Base-by-base conservation (phyloP, 2,329 filamentous ascomycete genomes). In the Fusarium buxicola region DNA sequence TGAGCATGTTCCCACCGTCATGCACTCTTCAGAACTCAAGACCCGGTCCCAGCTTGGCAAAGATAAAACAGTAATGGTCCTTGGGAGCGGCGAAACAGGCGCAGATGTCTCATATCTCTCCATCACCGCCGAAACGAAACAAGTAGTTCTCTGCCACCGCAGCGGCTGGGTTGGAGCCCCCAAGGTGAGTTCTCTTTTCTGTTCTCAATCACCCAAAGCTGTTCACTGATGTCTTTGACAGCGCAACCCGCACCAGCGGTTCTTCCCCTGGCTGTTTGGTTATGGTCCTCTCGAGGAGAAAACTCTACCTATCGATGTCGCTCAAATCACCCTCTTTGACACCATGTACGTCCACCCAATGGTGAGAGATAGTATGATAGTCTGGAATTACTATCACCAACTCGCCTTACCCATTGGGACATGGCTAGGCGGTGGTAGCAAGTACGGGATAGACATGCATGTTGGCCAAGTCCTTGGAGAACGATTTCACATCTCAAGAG, bases 1-100 rank as follows among this genome's bases (percentile, higher is more conserved):
- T 0, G 25, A 48, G 2, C 10, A 62, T 5, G 34, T 60, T 2
- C 28, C 50, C 1, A 15, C 40, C 13, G 70, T 79, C 0, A 65
- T 81, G n/a, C 80, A 82, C 58, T 81, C 80, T 10, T 80, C 78
- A 1, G 49, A 75, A 24, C 72, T 82, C 66, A 81, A 82, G 65
- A 58, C 43, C 3, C 70, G 75, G 11, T 61, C 69, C 21, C 76
- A 81, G 55, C 78, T 82, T 49, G 75, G 74, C 9, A 31, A 61
- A 4, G 71, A 69, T n/a, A 78, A 73, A 31, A 76, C 76, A 6
- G 75, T 82, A 11, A 65, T 82, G 58, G 68, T 82, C 36, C 58
- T 82, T 2, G 80, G 80, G 4, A 74, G 69, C 11, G 79, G 80
- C 8, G 80, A 82, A 66, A 81, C 80, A 1, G 78, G 74, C 2